Base-by-base conservation (phyloP, 768 basidiomycete genomes). In the Chalciporus piperatus region DNA sequence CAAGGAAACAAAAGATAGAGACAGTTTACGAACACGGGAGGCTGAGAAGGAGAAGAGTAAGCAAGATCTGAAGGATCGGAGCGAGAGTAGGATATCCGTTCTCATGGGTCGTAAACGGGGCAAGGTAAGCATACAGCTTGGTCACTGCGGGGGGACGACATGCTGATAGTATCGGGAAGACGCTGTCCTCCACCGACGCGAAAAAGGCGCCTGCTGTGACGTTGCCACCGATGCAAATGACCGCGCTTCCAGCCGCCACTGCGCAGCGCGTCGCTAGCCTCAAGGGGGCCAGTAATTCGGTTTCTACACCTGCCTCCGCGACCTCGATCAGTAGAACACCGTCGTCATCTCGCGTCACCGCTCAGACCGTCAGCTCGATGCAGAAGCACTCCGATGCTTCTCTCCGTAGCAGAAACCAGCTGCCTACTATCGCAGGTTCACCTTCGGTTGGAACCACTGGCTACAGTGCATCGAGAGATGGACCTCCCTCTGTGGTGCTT, bases 381-480 rank as follows among this genome's bases (percentile, higher is more conserved):
- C 88, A 89, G 66, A 92, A 92, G 65, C 87, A 87, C 51, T 90
- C 91, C 12, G 91, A 93, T 64, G 74, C 83, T 6, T 92, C 91
- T 27, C 78, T 92, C 47, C 85, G 91, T 19, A 80, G 72, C 46
- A 83, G 89, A 54, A 81, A 83, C 63, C 82, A 85, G 59, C 73
- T 96, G 10, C 93, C 92, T 9, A 94, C 94, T 11, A 96, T 96
- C 50, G 92, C 93, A 27, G 94, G 94, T 28, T 95, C 93, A 3
- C 94, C 94, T 4, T 95, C 93, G 12, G 88, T 92, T 43, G 87
- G 84, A 43, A 82, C 81, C 27, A 76, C 74, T 13, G 79, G 76
- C 39, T 76, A 75, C 41, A 77, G 77, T 56, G 74, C 68, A 25
- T 60, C 72, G 10, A 81, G 77, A 59, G 85, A 86, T 50, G 76